Base-by-base conservation (phyloP, 164 flowering plant species). In the Stephania yunnanensis region DNA sequence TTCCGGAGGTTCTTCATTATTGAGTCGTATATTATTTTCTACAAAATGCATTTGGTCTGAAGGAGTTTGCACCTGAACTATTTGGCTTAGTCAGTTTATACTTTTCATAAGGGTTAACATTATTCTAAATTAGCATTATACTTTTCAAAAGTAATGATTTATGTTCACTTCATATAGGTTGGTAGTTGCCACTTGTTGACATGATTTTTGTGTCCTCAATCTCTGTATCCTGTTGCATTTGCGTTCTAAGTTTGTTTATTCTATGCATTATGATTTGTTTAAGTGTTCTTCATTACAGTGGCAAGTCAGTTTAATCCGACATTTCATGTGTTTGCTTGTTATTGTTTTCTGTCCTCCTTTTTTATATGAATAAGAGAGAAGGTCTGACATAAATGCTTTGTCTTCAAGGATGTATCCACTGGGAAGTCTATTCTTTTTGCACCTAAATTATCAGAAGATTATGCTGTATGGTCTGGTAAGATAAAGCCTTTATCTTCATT, bases 341-440 rank as follows among this genome's bases (percentile, higher is more conserved):
- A 30, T 44, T 48, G 72, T 20, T 61, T 61, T 61, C 22, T 61
- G 8, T 61, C 29, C 2, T 61, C 10, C 20, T 30, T 53, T 13
- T 29, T 17, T 70, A 70, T 6, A 4, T 29, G n/a, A n/a, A 58
- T 61, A 4, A 44, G 19, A 12, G 7, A 17, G 50, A 42, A 50
- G 20, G 15, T 64, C 52, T 58, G 75, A 31, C 31, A 20, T 73
- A 11, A n/a, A 20, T 73, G 55, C 44, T 58, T 44, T 58, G 2
- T 31, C 25, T 64, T 48, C 22, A 20, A 71, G 73, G 73, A 71
- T 71, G 63, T 71, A 52, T 48, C 73, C 63, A 7, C 73, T 48
- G 73, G 73, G 61, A 71, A 71, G 44, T 71, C 73, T 50, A 73
- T 71, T 71, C 73, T 71, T 71, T 71, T 71, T 30, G 73, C 73